A percentile compares a stretch with the other conserved stretches of the same genome.
phyloP scores from a whole-genome alignment of 2,329 filamentous ascomycete genomes.

The Davidsoniella neocaledoniae region DNA sequence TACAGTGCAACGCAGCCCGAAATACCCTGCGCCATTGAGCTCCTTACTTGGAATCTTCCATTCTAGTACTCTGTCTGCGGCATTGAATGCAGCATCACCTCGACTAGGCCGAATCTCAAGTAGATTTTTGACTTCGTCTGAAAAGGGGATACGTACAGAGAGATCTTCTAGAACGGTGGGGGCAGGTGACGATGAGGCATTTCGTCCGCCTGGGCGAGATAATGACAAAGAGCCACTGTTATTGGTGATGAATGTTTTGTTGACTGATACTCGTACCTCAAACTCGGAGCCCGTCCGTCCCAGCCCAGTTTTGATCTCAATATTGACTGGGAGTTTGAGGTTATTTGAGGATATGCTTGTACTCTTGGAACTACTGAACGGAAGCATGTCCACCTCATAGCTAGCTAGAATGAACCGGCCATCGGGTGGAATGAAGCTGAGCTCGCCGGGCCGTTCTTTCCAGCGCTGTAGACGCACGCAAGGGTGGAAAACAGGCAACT shows the following conservation, averaged over 20 bases:
- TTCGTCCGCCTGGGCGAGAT: constrained; percentile 20
- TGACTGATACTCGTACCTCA: constrained; percentile 62
- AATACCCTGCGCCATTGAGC: constrained; percentile 48
- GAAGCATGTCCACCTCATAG: constrained; percentile 84
- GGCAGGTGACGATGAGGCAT: constrained; percentile 39
- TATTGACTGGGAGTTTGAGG: constrained; percentile 63
- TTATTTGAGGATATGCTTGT: constrained; percentile 39
- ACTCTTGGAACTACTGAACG: constrained; percentile 43
- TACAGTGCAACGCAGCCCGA: constrained; percentile 64
- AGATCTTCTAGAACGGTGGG: constrained; percentile 49
- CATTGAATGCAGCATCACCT: constrained; percentile 70
- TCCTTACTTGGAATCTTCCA: constrained; percentile 75
- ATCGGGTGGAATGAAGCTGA: constrained; percentile 94
- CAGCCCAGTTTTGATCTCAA: constrained; percentile 68
- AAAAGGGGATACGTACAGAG: constrained; percentile 61
- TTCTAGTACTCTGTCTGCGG: constrained; percentile 54
- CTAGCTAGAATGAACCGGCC: constrained; percentile 84
- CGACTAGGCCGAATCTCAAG: constrained; percentile 64
- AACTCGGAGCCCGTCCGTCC: constrained; percentile 68
- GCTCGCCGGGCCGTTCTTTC: constrained; percentile 72
- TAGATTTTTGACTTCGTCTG: constrained; percentile 63
- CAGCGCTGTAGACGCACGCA: constrained; percentile 83
- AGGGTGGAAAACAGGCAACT: constrained; percentile 87
- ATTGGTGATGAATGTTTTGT: constrained; percentile 39
- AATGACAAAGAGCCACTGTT: constrained; percentile 22